Evolutionary conservation across 75 land plant genomes (phyloP), one percentile per base, ranked within the genome.

Genomic region (Azolla pinnata): DNA sequence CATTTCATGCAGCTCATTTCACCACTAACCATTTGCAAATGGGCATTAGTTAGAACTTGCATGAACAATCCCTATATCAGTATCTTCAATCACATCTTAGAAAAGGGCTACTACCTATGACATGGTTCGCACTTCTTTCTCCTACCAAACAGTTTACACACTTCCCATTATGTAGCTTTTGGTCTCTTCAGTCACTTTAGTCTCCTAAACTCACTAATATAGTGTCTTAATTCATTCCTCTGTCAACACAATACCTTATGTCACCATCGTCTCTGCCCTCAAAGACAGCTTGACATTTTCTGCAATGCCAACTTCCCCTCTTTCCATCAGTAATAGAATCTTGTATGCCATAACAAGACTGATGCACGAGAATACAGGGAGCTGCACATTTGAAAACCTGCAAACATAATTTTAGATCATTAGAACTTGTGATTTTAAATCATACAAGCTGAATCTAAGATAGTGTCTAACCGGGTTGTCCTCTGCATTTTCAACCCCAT

Each of bases 261-360:
- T 67, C 62, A n/a, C 45, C 42, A 21, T 31, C 42, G 1, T 44
- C 48, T 33, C 9, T 35, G 26, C 74, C 74, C 44, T 21, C 62
- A 23, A 33, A 31, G 28, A 71, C 40, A 33, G 71, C 72, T 44
- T 71, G 56, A 60, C 74, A 71, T 60, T 67, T 71, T 38, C 63
- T 59, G 63, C 74, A 71, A 38, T 31, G 19, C 74, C 74, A 71
- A 25, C 52, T 52, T 26, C 54, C 52, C 5, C 33, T 49, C 25
- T 60, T 28, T 25, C 14, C 56, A 47, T 49, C 33, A 21, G 33
- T 40, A n/a, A 38, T 7, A 3, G 5, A 45, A 18, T 38, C 74
- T 38, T 68, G 38, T 59, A 71, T 38, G 27, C 74, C 74, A 71
- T 71, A 71, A 21, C 74, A 71, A 23, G 72, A 71, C 35, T 67